Evolutionary conservation across 768 basidiomycete species (phyloP).

Genomic region (Boletus rex-veris): DNA sequence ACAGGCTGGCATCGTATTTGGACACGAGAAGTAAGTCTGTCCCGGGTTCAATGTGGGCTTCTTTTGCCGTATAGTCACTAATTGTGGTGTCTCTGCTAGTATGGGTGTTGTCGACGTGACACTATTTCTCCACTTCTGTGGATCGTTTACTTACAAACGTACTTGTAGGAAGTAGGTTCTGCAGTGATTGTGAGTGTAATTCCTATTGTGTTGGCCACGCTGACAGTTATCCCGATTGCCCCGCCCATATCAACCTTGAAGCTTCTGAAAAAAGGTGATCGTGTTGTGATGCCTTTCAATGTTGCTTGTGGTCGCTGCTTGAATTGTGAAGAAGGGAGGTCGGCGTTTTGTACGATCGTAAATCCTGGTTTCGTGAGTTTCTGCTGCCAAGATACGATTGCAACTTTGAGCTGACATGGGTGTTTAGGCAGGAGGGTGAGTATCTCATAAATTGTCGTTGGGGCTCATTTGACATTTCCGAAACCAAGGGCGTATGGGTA

Average conservation of each 20-base stretch:
- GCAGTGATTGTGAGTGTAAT: neutral
- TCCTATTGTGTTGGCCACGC: neutral
- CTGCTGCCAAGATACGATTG: no score
- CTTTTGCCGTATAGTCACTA: neutral
- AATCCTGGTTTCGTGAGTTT: conserved; percentile 36
- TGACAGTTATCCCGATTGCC: neutral
- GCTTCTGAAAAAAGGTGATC: conserved; percentile 53
- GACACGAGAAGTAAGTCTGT: conserved; percentile 7
- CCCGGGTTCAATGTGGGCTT: no score
- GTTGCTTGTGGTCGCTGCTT: conserved; percentile 55
- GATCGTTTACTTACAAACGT: neutral
- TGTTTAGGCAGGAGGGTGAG: no score
- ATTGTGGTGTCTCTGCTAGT: neutral
- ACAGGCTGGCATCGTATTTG: neutral
- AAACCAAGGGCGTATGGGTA: no score
- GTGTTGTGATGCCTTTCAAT: conserved; percentile 61
- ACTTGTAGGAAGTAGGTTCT: neutral
- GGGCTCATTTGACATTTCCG: no score
- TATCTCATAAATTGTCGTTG: no score
- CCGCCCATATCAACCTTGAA: conserved; percentile 7
- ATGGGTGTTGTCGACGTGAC: conserved; percentile 2
- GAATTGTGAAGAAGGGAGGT: conserved; percentile 52
- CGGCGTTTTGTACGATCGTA: conserved; percentile 55
- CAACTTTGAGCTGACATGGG: no score
- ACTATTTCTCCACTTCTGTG: neutral